phyloP scores from a whole-genome alignment of 2,329 filamentous ascomycete species.

The Metarhizium brunneum region DNA sequence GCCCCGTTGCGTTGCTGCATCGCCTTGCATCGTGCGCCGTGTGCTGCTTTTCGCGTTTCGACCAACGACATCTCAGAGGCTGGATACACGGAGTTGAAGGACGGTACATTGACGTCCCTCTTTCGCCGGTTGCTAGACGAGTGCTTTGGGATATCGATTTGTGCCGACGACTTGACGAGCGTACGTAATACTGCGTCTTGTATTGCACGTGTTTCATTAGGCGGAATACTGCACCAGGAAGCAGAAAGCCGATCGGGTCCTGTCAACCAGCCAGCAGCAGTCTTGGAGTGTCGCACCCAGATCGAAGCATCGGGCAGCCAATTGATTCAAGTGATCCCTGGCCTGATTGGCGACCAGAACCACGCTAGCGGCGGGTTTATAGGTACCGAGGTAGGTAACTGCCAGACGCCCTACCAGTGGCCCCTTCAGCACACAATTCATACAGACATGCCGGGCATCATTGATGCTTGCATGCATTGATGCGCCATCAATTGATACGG shows the following conservation, averaged over 20 bases:
- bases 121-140: background rate
- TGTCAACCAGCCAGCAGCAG: background rate
- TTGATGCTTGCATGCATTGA: too few species aligned
- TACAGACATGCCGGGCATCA: too few species aligned
- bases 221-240: background rate
- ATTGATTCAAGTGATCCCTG: too few species aligned
- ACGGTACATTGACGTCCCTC: background rate
- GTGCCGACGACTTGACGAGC: background rate
- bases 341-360: background rate
- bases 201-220: background rate
- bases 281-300: background rate
- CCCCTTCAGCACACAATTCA: too few species aligned
- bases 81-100: too few species aligned
- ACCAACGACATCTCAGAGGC: background rate
- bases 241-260: background rate
- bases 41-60: constrained; percentile 3
- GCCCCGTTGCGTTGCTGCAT: constrained; percentile 1
- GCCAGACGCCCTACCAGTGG: too few species aligned
- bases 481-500: too few species aligned
- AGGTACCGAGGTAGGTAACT: too few species aligned
- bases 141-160: too few species aligned
- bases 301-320: background rate
- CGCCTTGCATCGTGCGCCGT: background rate
- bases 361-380: too few species aligned
- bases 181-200: background rate